Percentiles rank a stretch among this genome's conserved stretches.
phyloP scores from a whole-genome alignment of 306 rosid species.

The Trifolium fragiferum region DNA sequence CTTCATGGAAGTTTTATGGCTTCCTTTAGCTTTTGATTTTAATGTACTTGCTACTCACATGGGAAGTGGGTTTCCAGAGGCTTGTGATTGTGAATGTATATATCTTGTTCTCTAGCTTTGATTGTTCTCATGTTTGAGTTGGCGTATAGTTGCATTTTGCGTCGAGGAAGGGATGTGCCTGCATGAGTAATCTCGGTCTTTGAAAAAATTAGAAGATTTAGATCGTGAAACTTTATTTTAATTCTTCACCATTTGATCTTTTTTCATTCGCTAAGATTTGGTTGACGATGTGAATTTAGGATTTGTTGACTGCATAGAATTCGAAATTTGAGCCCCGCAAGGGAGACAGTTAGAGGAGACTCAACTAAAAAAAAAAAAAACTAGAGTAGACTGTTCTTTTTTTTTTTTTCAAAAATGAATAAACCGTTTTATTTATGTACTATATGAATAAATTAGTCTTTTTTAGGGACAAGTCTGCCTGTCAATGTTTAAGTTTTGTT shows the following conservation, averaged over 20 bases:
- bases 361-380: too few relatives aligned
- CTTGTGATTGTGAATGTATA: constrained; percentile 45
- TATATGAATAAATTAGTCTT: neutral
- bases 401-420: too few relatives aligned
- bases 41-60: constrained; percentile 53
- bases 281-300: too few relatives aligned
- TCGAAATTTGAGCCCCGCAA: too few relatives aligned
- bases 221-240: too few relatives aligned
- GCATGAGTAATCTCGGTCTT: neutral
- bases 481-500: neutral
- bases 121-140: constrained; percentile 16
- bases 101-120: constrained; percentile 7
- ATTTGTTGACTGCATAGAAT: too few relatives aligned
- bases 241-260: neutral
- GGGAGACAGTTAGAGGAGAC: too few relatives aligned
- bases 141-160: neutral
- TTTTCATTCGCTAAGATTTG: too few relatives aligned
- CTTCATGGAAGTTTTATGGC: constrained; percentile 45
- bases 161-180: neutral
- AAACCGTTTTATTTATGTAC: neutral
- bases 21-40: constrained; percentile 48
- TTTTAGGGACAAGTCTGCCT: neutral
- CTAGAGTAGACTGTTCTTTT: too few relatives aligned
- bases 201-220: neutral
- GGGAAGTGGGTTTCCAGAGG: constrained; percentile 53